Evolutionary conservation across 2,329 filamentous ascomycete genomes (phyloP).

Genomic region (Hypoxylon sp.): DNA sequence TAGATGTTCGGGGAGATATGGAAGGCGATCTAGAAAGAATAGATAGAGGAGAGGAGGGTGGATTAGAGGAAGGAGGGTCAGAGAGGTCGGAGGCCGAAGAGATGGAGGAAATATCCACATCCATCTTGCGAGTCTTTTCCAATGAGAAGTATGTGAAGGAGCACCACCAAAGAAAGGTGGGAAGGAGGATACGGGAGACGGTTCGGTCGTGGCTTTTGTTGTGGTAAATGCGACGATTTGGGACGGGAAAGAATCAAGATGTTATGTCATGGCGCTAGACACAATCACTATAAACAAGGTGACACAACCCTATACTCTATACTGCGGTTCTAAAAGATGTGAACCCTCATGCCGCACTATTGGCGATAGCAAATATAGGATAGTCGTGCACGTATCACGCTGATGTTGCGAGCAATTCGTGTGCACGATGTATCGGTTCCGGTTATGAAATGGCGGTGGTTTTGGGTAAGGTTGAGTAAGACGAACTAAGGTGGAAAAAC

Average conservation of each 20-base stretch:
- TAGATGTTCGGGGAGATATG: conserved; percentile 59
- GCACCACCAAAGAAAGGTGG: not conserved
- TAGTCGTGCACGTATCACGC: conserved; percentile 17
- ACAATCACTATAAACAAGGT: conserved; percentile 28
- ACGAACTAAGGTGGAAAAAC: conserved; percentile 41
- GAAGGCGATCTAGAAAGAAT: conserved; percentile 69
- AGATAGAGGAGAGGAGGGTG: conserved; percentile 69
- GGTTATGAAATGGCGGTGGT: conserved; percentile 26
- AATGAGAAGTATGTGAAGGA: conserved; percentile 13
- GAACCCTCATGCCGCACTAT: conserved; percentile 11
- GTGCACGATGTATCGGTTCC: conserved; percentile 22
- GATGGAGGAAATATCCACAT: conserved; percentile 49
- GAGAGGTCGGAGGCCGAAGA: conserved; percentile 53
- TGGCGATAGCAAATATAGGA: conserved; percentile 24
- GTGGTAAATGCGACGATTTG: conserved; percentile 13
- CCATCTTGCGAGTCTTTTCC: conserved; percentile 18
- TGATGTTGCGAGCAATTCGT: conserved; percentile 36
- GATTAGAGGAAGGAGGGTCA: conserved; percentile 57
- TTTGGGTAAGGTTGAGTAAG: conserved; percentile 19
- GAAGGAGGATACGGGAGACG: not conserved
- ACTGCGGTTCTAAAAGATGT: conserved; percentile 10
- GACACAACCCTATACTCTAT: conserved; percentile 34
- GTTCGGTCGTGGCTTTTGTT: conserved; percentile 17
- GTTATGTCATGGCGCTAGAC: conserved; percentile 37
- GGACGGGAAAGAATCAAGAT: conserved; percentile 17